Base-by-base conservation (phyloP, 352 stramenopile genomes). In the Elongisporangium undulatum region DNA sequence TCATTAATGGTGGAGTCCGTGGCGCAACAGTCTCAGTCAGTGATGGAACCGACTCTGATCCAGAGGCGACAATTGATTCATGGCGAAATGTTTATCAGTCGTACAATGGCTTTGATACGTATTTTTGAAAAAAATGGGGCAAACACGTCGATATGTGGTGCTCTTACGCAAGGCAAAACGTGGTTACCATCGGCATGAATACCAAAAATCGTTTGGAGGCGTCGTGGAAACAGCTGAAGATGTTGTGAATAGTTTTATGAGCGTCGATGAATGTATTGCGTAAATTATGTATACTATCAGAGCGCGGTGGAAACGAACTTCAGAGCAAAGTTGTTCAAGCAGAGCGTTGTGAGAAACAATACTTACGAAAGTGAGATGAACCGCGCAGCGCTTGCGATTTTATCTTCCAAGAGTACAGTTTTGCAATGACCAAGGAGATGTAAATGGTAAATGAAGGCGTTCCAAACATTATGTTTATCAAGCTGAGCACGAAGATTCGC, bases 151-250 rank as follows among this genome's bases (percentile, higher is more conserved):
- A 58, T 1, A 45, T 64, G 50, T 69, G 61, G 64, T 75, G 64
- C 16, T 52, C 64, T 0, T 67, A 61, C 29, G 41, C 54, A n/a
- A 53, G 51, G 0, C 17, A 66, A 20, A 69, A 64, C 49, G 53
- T 49, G 24, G 53, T 62, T 15, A 72, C 58, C 21, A 13, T 69
- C 2, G 58, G 56, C 0, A 75, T 59, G 55, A 65, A 75, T 21
- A 68, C 68, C 4, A 75, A 76, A 24, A 76, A 76, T 39, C 20
- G 59, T 21, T 19, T 73, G 2, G 64, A 75, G 50, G 20, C 59
- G 8, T 71, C 53, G 13, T 76, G 59, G 59, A 73, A 73, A 50
- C 59, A 70, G 48, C 21, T 68, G 10, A 73, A 76, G 62, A 68
- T 0, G 2, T 56, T 0, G 53, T 71, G 10, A 20, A 62, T 15